Evolutionary conservation across 2,329 filamentous ascomycete species (phyloP), one percentile per base, ranked within the genome.

Genomic region (Fusarium buxicola): DNA sequence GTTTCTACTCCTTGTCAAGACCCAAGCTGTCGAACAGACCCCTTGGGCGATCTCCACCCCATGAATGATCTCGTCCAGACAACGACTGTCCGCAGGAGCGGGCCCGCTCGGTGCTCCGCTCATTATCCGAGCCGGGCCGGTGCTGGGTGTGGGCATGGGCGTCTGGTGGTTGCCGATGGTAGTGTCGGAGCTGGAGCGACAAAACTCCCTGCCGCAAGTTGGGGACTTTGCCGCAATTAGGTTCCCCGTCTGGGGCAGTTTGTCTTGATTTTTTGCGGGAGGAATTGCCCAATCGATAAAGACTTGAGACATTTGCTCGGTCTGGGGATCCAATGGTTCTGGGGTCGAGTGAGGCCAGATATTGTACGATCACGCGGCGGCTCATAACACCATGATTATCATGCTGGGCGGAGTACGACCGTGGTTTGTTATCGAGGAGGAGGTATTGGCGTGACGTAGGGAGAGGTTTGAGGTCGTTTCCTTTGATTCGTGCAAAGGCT

Each of bases 91-190:
- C 39, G 40, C 46, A 60, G 60, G 50, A 39, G 48, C 30, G 31
- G 63, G 44, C 55, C 59, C 48, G 65, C 60, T 69, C 64, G 62
- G 66, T 65, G 55, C 66, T 68, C 64, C 68, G 66, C 64, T 56
- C 48, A 58, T 69, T 57, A 31, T 69, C 68, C 68, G 68, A 70
- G 64, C 68, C 68, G 66, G 68, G 58, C 68, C 68, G 68, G 68
- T 70, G 54, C 49, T 60, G 54, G 45, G 44, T 36, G 21, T 21
- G 21, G 21, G 21, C 21, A 34, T 41, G 41, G 31, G 41, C 31
- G 35, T 31, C 30, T 63, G 52, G 46, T 60, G 49, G 45, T 61
- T 49, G 55, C n/a, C 46, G 53, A 63, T 46, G 35, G 57, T 58
- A 40, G 55, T 65, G 47, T 58, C 48, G 56, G 60, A 57, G 49